A percentile compares a stretch with the other conserved stretches of the same genome.
Evolutionary conservation across 23 red algal species (phyloP).

Genomic region (Gracilaria domingensis): DNA sequence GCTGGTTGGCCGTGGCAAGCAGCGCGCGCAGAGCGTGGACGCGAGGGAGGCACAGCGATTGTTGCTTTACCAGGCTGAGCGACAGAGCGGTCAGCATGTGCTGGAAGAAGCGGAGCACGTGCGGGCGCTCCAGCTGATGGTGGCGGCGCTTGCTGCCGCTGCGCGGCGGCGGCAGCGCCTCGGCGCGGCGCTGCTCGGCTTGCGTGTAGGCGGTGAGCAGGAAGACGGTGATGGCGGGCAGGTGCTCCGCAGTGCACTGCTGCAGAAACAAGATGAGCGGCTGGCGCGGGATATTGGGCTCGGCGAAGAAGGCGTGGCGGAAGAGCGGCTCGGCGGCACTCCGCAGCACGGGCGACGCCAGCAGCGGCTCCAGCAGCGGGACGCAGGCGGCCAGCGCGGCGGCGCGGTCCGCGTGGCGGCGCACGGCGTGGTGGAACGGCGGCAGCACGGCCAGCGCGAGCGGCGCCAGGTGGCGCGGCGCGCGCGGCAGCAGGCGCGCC

Average conservation of each 20-base stretch:
- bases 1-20: not conserved
- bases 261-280: not conserved
- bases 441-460: not conserved
- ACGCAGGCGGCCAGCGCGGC: not conserved
- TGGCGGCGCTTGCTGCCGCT: not conserved
- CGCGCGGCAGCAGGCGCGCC: not conserved
- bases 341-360: not conserved
- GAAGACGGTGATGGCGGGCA: not conserved
- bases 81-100: not conserved
- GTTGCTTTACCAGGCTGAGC: not conserved
- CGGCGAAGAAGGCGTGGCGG: not conserved
- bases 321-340: not conserved
- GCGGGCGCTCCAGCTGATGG: not conserved
- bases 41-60: not conserved
- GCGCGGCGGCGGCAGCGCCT: not conserved
- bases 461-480: not conserved
- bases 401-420: not conserved
- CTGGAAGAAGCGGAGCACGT: slow-evolving; percentile 13
- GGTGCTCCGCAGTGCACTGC: not conserved
- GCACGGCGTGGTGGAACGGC: not conserved
- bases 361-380: slow-evolving; percentile 11
- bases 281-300: slow-evolving; percentile 9
- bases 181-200: not conserved
- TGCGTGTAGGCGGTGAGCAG: slow-evolving; percentile 11
- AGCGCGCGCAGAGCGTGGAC: not conserved